Conservation (phyloP, 495 filamentous ascomycete genomes). For the Penicillium pulvis region DNA sequence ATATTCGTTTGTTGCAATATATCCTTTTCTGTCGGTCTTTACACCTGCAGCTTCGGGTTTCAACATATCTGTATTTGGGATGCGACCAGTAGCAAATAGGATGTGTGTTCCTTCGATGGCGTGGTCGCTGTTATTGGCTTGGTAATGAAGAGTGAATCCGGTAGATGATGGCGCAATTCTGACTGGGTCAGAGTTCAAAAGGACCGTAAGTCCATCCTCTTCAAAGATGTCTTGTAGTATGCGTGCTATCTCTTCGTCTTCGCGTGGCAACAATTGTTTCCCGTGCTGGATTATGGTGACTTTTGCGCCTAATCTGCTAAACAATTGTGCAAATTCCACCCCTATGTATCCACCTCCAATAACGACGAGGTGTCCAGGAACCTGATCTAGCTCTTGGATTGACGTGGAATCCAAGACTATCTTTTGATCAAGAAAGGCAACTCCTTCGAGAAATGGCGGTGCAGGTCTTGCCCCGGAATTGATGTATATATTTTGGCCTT, state of each 20-base stretch:
- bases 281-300: background rate
- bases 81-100: slow-evolving; percentile 48
- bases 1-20: slow-evolving; percentile 39
- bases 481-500: background rate
- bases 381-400: background rate
- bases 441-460: background rate
- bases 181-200: background rate
- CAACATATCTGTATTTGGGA: slow-evolving; percentile 35
- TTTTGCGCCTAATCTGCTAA: background rate
- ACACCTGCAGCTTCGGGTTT: slow-evolving; percentile 21
- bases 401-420: background rate
- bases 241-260: background rate
- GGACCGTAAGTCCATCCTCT: background rate
- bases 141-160: background rate
- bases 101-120: slow-evolving; percentile 30
- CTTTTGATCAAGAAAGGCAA: background rate
- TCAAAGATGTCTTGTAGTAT: background rate
- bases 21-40: slow-evolving; percentile 32
- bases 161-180: background rate
- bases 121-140: background rate
- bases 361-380: background rate
- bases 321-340: background rate
- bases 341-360: background rate
- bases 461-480: background rate
- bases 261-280: background rate